These are phyloP conservation scores for Trifolium dubium DNA, from an alignment of 306 rosid species.

Conservation along the genomic window DNA sequence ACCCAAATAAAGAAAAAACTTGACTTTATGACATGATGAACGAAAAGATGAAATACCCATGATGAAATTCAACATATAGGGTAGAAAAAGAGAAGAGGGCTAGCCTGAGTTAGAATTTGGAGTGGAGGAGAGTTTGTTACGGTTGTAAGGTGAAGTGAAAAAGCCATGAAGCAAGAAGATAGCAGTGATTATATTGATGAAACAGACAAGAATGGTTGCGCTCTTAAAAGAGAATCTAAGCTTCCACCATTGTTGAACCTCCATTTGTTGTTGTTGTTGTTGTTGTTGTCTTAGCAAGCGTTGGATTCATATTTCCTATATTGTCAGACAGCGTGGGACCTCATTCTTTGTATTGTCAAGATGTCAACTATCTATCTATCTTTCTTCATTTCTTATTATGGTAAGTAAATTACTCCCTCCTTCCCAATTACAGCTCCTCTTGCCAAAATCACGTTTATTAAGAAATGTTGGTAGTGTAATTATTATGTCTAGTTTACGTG, in stretches of 20 bases:
- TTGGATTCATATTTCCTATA: constrained; percentile 3
- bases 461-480: too few species aligned
- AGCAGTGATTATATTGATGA: constrained; percentile 64
- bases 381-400: too few species aligned
- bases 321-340: neutral
- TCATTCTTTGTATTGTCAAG: neutral
- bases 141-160: constrained; percentile 67
- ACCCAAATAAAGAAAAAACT: neutral
- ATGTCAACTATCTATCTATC: neutral
- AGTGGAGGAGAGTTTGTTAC: constrained; percentile 56
- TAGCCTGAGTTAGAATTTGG: constrained; percentile 54
- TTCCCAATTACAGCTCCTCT: too few species aligned
- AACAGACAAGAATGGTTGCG: constrained; percentile 80
- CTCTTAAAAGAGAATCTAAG: constrained; percentile 76
- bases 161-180: constrained; percentile 83
- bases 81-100: neutral
- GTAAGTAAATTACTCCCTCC: too few species aligned
- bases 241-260: constrained; percentile 80
- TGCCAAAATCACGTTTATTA: too few species aligned
- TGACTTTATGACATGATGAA: constrained; percentile 20
- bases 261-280: constrained; percentile 54
- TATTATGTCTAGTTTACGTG: too few species aligned
- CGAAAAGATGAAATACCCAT: constrained; percentile 40
- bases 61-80: constrained; percentile 14
- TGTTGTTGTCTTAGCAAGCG: neutral